Evolutionary conservation across 768 basidiomycete species (phyloP), one percentile per base, ranked within the genome.

Genomic region (Ramaria sp.): DNA sequence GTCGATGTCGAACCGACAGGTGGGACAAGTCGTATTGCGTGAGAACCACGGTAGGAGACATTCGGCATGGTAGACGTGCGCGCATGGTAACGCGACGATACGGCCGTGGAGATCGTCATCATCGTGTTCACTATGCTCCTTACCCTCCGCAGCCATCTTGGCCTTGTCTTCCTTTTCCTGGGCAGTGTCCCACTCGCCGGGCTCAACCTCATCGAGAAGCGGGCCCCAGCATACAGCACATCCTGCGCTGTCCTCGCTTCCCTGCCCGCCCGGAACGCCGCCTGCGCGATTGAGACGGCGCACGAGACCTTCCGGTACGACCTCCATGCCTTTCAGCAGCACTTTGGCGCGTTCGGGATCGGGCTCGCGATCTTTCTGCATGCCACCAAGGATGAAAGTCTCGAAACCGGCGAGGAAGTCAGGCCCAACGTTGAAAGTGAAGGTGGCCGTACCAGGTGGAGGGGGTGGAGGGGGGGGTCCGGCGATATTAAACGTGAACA

Each of bases 11-110:
- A 91, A 91, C 60, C 88, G 72, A 69, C 88, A 91, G 0, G 86
- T 86, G 0, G 88, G 88, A 62, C 88, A 91, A 1, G 88, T 90
- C 19, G 88, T 89, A 61, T 86, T 84, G 57, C 85, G 75, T 3
- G 88, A 80, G 67, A 91, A 91, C 88, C 88, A 91, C 1, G 88
- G 88, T 10, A 86, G 66, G 37, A 91, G 77, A 68, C 88, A 91
- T 0, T 81, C 74, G 1, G 85, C 78, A 62, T 91, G 88, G 71
- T 90, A 91, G 52, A 87, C 81, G 66, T 91, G 88, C 7, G 86
- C 80, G 64, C 88, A 91, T 4, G 88, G 88, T 9, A 91, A 77
- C 2, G 81, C 71, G 37, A 90, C 80, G 50, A 90, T 57, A n/a
- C 57, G 50, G 22, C 57, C 57, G 24, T 30, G n/a, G 9, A 58